Percentiles rank a stretch among this genome's conserved stretches.
Evolutionary conservation across 1,284 basidiomycete genomes (phyloP).

Genomic region (Cerioporus squamosus): DNA sequence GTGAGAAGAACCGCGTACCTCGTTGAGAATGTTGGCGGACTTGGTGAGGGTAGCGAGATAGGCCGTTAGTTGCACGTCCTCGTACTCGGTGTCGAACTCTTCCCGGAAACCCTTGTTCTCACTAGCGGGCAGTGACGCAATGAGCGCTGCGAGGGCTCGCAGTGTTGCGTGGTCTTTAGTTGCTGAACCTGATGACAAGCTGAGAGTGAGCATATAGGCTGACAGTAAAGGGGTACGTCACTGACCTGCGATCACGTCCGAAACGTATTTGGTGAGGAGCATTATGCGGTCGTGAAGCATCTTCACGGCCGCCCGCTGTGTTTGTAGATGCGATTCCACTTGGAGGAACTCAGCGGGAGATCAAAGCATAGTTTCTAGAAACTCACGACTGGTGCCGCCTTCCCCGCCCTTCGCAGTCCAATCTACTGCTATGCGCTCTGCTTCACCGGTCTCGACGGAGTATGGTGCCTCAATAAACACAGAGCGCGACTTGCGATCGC

Average conservation of each 20-base stretch:
- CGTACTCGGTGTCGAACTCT: conserved; percentile 92
- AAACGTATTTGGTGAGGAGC: conserved; percentile 83
- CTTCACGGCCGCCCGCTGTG: conserved; percentile 92
- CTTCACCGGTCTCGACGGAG: conserved; percentile 96
- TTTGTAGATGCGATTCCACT: conserved; percentile 91
- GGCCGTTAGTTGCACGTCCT: conserved; percentile 91
- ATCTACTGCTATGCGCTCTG: conserved; percentile 97
- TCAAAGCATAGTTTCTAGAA: background rate
- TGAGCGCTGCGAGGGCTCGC: conserved; percentile 83
- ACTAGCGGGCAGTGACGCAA: conserved; percentile 86
- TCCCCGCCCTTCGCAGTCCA: conserved; percentile 92
- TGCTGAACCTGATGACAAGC: conserved; percentile 35
- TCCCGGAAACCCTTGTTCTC: conserved; percentile 79
- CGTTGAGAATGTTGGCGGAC: conserved; percentile 85
- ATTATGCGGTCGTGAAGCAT: conserved; percentile 94
- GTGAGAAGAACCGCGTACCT: conserved; percentile 58
- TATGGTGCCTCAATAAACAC: conserved; percentile 85
- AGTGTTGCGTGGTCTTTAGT: conserved; percentile 80
- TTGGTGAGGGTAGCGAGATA: conserved; percentile 90
- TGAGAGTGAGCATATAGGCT: background rate
- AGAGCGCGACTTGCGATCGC: conserved; percentile 74
- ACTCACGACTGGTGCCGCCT: conserved; percentile 77
- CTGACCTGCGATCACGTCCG: conserved; percentile 74
- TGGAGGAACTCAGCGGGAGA: conserved; percentile 4
- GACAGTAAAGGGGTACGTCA: background rate